phyloP scores from a whole-genome alignment of 306 rosid species.

The Quercus variabilis region DNA sequence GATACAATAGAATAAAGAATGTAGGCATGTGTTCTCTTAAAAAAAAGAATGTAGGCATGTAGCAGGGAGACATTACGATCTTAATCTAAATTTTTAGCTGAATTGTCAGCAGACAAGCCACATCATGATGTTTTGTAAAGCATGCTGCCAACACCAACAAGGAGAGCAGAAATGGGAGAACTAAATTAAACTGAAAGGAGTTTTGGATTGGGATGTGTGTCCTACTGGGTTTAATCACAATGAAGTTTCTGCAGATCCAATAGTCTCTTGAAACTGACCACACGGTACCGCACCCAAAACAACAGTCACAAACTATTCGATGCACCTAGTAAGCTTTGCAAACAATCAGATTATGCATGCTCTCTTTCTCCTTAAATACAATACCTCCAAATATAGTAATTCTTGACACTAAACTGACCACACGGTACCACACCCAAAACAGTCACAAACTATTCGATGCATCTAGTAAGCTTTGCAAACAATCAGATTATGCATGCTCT shows the following conservation, averaged over 20 bases:
- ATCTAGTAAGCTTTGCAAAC: neutral
- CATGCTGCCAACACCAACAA: neutral
- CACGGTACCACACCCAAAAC: neutral
- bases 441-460: neutral
- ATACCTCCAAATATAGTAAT: neutral
- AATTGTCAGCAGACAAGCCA: neutral
- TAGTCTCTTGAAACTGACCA: neutral
- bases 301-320: neutral
- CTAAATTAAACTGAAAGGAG: neutral
- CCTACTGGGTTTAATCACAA: neutral
- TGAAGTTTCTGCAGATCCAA: neutral
- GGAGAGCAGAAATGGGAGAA: neutral
- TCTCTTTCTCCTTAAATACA: neutral
- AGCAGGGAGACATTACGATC: too few species aligned
- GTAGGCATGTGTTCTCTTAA: too few species aligned
- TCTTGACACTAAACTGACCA: neutral
- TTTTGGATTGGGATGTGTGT: neutral
- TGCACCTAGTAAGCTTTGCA: neutral
- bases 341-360: neutral
- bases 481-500: neutral
- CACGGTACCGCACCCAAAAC: neutral
- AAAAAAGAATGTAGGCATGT: too few species aligned
- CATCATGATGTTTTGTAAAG: neutral
- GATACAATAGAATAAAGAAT: neutral
- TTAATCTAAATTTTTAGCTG: neutral